Evolutionary conservation across 257 asterid genomes (phyloP).

Genomic region (Voacanga thouarsii): DNA sequence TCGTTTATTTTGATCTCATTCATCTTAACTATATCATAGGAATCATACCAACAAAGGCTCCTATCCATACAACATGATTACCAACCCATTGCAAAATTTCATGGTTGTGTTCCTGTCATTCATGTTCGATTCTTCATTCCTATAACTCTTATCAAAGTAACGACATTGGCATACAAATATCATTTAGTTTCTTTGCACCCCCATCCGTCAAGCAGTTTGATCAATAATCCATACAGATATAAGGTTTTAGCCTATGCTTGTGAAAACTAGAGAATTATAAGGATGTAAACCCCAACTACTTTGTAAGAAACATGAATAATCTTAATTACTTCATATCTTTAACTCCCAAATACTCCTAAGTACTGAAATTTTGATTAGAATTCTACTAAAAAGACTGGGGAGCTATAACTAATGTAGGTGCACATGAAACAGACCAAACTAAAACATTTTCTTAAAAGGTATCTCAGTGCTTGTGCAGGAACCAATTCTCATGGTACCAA

Average conservation of each 20-base stretch:
- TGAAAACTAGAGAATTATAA: background rate
- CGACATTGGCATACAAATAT: background rate
- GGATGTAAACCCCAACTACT: background rate
- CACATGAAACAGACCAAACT: background rate
- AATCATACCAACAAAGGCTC: background rate
- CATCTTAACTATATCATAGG: background rate
- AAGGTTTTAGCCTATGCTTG: background rate
- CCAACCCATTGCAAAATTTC: background rate
- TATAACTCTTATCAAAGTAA: background rate
- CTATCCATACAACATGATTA: background rate
- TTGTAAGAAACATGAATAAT: background rate
- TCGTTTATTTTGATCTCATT: background rate
- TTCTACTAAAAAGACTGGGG: background rate
- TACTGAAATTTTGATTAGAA: background rate
- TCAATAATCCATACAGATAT: background rate
- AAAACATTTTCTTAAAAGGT: background rate
- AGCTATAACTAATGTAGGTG: background rate
- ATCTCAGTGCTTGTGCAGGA: background rate
- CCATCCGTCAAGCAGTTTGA: background rate
- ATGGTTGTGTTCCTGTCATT: background rate
- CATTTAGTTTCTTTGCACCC: background rate
- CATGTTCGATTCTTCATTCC: background rate
- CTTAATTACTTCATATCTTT: background rate
- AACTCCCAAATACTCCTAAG: background rate
- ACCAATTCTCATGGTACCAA: background rate